These are phyloP conservation scores for Maudiozyma barnettii DNA, from an alignment of 805 yeast species.

Conservation along the genomic window DNA sequence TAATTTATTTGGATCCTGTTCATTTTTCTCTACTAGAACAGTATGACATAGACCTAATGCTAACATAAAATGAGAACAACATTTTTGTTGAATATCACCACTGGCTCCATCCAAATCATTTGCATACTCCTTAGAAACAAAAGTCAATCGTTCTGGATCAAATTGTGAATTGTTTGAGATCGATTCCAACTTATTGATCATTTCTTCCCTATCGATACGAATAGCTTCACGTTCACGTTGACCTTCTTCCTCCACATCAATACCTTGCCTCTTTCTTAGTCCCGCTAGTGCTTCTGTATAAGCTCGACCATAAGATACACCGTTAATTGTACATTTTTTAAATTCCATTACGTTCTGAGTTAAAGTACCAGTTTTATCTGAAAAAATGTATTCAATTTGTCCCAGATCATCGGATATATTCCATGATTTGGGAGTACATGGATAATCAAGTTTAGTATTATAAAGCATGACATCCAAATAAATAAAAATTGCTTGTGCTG, in stretches of 20 bases:
- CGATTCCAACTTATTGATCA: conserved; percentile 41
- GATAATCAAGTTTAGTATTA: conserved; percentile 59
- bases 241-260: conserved; percentile 59
- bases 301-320: conserved; percentile 65
- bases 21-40: conserved; percentile 60
- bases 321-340: conserved; percentile 70
- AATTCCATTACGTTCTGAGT: conserved; percentile 84
- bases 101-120: conserved; percentile 45
- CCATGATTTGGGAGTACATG: conserved; percentile 82
- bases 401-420: conserved; percentile 80
- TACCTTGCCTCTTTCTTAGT: conserved; percentile 64
- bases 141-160: conserved; percentile 56
- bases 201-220: conserved; percentile 44
- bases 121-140: conserved; percentile 57
- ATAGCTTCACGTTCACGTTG: conserved; percentile 43
- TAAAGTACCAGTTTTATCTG: conserved; percentile 78
- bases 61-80: conserved; percentile 66
- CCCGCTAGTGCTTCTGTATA: conserved; percentile 82
- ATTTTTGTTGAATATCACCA: conserved; percentile 40
- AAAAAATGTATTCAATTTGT: conserved; percentile 74
- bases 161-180: conserved; percentile 33
- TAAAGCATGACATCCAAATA: conserved; percentile 68
- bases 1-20: conserved; percentile 45
- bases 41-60: conserved; percentile 73
- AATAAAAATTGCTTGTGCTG: conserved; percentile 74